Base-by-base conservation (phyloP, 108 stramenopile genomes). In the Schizochytrium sp. region DNA sequence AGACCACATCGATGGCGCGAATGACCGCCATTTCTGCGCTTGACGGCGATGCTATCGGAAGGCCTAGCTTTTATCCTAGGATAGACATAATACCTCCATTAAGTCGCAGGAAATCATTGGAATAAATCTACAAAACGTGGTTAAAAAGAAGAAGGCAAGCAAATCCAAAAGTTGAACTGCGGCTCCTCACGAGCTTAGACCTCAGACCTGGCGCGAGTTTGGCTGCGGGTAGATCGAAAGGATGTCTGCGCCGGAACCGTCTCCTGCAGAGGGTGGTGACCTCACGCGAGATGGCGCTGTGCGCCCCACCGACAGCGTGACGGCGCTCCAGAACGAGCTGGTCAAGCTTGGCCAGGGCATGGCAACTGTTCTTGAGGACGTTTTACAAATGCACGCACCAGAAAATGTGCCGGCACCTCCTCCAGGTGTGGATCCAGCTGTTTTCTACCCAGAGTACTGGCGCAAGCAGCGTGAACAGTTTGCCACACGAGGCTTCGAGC, bases 281-380 rank as follows among this genome's bases (percentile, higher is more conserved):
- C 59, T 28, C 28, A 28, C 28, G 28, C 28, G 28, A 60, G 59
- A 7, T 38, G 64, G 42, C 64, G 64, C 64, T 38, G 42, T 7
- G 64, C 7, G 64, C 10, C 64, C 64, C 19, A 15, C 76, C 8
- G 76, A 83, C 47, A 55, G 50, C 13, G 76, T 83, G 76, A 83
- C 76, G 53, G 53, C 50, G 15, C 50, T 83, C 5, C 76, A 83
- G 47, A 53, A 83, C 47, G 76, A 83, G 76, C 76, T 83, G 28
- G 40, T 55, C 76, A 83, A 83, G 76, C 76, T 83, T 53, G 76
- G 76, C 50, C 15, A 83, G 76, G n/a, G 47, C 76, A n/a, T 83
- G 47, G 53, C 50, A 10, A 55, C 47, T n/a, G 40, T 40, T 47
- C 50, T 55, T 5, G 76, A 83, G 47, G 47, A 49, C 15, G 47